Evolutionary conservation across 192 early-diverging fungal genomes (phyloP), one percentile per base, ranked within the genome.

Genomic region (Dimargaris xerosporica): DNA sequence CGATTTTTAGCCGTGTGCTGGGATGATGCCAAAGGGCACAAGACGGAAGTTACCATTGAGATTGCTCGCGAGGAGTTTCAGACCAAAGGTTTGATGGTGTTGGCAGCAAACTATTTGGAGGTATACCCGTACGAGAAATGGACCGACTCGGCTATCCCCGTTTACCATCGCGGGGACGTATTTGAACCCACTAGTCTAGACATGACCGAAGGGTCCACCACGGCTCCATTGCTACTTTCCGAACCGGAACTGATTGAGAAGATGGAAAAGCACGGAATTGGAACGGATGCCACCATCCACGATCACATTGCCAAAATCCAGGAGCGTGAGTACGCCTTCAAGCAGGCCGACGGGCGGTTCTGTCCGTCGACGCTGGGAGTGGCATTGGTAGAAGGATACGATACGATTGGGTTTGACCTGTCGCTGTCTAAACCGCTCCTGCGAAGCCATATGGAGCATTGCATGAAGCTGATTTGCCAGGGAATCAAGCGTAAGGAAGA

Each of bases 211-310:
- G 87, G 89, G 1, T 51, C 53, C 0, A 97, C 96, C 0, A 73
- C 71, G 0, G 73, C 82, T 6, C 96, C 94, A 0, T 76, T 77
- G 23, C 77, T 89, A 43, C 71, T 99, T 23, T 89, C 84, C 0
- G 92, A 94, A 64, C 74, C 82, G 13, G 92, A 97, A 31, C 75
- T 99, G 41, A 91, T 99, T 66, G 77, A 75, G 0, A 62, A 87
- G 25, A 96, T 99, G 93, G 90, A 97, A 62, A 85, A 88, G 69
- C 87, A 87, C 65, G 90, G 89, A 19, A 97, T 99, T 45, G 96
- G 88, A 16, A 99, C 96, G 7, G 96, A 99, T 69, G 94, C 96
- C 0, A 99, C 94, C 0, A 96, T 97, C 34, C 86, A 86, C 10
- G 88, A 94, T 41, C 94, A 97, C 61, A 99, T 99, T 66, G 90